A percentile compares a stretch with the other conserved stretches of the same genome.
Evolutionary conservation across 331 rosid species (phyloP).

Genomic region (Quercus lobata): DNA sequence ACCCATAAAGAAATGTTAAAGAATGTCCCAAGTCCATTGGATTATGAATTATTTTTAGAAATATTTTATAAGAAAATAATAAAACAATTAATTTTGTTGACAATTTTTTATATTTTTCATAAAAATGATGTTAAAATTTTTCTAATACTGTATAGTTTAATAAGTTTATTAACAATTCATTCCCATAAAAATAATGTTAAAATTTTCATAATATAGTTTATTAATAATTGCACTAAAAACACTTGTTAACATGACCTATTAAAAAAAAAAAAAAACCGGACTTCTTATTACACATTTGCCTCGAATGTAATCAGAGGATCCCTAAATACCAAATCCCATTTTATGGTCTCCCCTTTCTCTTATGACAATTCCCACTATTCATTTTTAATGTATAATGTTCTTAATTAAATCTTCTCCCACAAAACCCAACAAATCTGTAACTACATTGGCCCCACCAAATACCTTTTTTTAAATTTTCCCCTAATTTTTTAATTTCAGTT

Average conservation of each 20-base stretch:
- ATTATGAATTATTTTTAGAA: too few relatives aligned
- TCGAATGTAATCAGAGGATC: not conserved
- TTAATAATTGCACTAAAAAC: fast-evolving
- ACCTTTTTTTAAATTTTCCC: not conserved
- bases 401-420: slow-evolving; percentile 23
- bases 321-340: not conserved
- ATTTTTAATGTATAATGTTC: not conserved
- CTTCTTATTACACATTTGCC: not conserved
- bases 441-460: slow-evolving; percentile 47
- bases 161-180: too few relatives aligned
- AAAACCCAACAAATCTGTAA: slow-evolving; percentile 47
- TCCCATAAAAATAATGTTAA: fast-evolving
- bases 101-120: fast-evolving
- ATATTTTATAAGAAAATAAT: too few relatives aligned
- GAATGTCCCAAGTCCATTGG: too few relatives aligned
- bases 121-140: too few relatives aligned
- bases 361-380: not conserved
- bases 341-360: not conserved
- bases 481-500: slow-evolving; percentile 1
- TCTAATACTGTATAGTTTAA: fast-evolving
- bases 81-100: too few relatives aligned
- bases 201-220: too few relatives aligned
- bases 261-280: not conserved
- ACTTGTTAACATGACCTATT: fast-evolving
- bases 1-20: too few relatives aligned